A percentile compares a stretch with the other conserved stretches of the same genome.
These are phyloP conservation scores for Tuber magnatum DNA, from an alignment of 495 filamentous ascomycete species.

Conservation along the genomic window DNA sequence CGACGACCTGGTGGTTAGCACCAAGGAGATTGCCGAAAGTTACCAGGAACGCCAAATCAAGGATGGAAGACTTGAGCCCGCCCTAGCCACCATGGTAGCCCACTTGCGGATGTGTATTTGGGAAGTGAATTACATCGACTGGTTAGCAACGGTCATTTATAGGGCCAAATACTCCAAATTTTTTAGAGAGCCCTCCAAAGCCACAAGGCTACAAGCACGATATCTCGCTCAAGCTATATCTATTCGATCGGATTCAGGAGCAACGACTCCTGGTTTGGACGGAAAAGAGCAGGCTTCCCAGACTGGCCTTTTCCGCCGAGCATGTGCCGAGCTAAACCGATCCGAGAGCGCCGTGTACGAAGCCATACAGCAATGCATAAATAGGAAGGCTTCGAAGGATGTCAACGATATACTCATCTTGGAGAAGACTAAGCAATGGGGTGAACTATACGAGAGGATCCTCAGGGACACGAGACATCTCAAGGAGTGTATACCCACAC, in stretches of 20 bases:
- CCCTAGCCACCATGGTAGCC: not conserved
- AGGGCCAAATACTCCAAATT: not conserved
- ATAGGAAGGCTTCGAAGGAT: not conserved
- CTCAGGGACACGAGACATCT: not conserved
- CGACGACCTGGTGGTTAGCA: not conserved
- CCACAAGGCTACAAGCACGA: not conserved
- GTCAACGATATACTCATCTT: not conserved
- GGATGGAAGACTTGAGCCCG: not conserved
- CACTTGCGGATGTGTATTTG: not conserved
- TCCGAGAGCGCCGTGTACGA: not conserved
- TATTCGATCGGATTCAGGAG: not conserved
- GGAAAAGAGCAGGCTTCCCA: not conserved
- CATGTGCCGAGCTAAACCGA: not conserved
- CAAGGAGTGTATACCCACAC: not conserved
- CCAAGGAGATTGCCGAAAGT: not conserved
- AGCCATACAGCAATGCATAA: not conserved
- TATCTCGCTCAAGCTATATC: not conserved
- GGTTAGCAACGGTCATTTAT: not conserved
- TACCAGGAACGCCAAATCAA: not conserved
- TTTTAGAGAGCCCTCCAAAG: not conserved
- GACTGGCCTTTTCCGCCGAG: not conserved
- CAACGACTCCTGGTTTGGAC: not conserved
- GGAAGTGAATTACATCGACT: not conserved
- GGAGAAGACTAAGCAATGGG: not conserved
- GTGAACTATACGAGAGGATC: not conserved